These are phyloP conservation scores for Moringa oleifera DNA, from an alignment of 345 rosid species.

Conservation along the genomic window DNA sequence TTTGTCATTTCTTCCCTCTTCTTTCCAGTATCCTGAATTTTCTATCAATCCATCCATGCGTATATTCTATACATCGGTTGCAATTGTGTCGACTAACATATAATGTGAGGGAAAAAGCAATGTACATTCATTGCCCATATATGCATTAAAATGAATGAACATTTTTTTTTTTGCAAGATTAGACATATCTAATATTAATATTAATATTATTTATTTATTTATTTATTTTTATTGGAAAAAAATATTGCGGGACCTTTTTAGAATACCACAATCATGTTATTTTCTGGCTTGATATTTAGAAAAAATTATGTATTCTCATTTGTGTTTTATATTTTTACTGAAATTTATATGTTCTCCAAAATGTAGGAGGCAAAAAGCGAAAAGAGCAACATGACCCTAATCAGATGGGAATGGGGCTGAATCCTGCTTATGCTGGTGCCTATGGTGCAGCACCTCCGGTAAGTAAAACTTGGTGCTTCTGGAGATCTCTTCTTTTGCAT, in stretches of 20 bases:
- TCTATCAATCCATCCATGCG: no score
- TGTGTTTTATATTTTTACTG: background rate
- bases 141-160: no score
- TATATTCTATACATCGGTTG: no score
- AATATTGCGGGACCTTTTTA: background rate
- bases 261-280: background rate
- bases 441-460: constrained; percentile 90
- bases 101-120: no score
- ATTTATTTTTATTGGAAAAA: background rate
- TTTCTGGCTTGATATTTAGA: background rate
- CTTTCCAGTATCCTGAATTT: no score
- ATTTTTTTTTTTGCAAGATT: no score
- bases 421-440: constrained; percentile 64
- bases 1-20: no score
- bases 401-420: constrained; percentile 46
- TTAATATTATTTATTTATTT: no score
- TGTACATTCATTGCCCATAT: no score
- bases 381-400: constrained; percentile 84
- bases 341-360: background rate
- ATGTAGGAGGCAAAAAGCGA: constrained; percentile 61
- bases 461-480: constrained; percentile 19
- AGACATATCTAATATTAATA: background rate
- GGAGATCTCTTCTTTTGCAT: constrained; percentile 1
- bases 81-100: no score
- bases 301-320: background rate